Evolutionary conservation across 139 green algal genomes (phyloP).

Genomic region (Volvox africanus): DNA sequence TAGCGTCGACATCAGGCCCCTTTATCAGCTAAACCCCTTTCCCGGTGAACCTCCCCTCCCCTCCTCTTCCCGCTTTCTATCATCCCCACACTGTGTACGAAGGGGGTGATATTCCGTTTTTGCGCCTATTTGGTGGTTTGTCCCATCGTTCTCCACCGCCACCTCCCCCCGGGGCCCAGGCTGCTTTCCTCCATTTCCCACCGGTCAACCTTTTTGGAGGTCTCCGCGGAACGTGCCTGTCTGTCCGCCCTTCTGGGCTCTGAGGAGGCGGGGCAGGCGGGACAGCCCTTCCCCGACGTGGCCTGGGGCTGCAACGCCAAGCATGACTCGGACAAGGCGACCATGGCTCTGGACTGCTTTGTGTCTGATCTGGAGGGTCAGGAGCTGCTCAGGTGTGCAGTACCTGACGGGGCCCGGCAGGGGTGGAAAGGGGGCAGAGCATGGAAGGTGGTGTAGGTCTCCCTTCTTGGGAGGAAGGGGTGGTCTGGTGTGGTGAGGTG

Average conservation of each 20-base stretch:
- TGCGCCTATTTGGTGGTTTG: not conserved
- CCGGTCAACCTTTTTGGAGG: constrained; percentile 27
- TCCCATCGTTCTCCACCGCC: not conserved
- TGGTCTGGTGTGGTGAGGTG: too few species aligned
- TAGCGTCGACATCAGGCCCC: too few species aligned
- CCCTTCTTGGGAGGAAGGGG: too few species aligned
- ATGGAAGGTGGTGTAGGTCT: too few species aligned
- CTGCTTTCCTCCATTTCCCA: constrained; percentile 32
- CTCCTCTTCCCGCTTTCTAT: not conserved
- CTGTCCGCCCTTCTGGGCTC: constrained; percentile 34
- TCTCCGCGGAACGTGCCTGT: constrained; percentile 47
- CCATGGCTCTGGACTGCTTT: constrained; percentile 43
- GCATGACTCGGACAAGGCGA: not conserved
- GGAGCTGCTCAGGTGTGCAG: constrained; percentile 29
- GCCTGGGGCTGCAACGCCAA: constrained; percentile 28
- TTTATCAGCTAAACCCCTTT: too few species aligned
- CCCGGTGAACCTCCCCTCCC: not conserved
- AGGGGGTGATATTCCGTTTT: not conserved
- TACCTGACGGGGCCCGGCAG: too few species aligned
- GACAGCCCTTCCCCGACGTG: constrained; percentile 19
- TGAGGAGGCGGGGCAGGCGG: constrained; percentile 14
- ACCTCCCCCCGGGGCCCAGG: not conserved
- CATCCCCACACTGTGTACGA: not conserved
- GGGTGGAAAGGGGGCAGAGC: too few species aligned
- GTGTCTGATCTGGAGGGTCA: constrained; percentile 26